Evolutionary conservation across 495 filamentous ascomycete species (phyloP).

Genomic region (Neurospora pannonica): DNA sequence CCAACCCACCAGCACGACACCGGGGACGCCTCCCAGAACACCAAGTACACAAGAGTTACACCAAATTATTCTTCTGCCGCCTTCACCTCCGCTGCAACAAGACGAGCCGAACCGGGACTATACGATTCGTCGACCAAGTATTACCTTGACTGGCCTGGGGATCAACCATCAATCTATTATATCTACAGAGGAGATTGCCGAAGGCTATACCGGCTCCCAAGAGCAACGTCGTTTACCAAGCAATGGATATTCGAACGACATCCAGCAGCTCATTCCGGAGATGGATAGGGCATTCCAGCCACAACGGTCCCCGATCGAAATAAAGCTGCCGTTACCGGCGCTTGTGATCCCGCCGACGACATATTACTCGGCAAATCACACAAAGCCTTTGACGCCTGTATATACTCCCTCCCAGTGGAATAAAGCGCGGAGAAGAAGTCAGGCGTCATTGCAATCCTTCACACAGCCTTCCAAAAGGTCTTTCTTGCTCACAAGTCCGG

Average conservation of each 20-base stretch:
- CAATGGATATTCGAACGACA: constrained; percentile 18
- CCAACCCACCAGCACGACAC: background rate
- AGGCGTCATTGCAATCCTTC: constrained; percentile 12
- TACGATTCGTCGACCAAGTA: background rate
- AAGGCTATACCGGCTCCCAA: background rate
- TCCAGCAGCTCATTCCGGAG: constrained; percentile 35
- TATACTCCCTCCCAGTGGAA: background rate
- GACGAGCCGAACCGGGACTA: constrained; percentile 1
- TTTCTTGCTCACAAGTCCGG: constrained; percentile 11
- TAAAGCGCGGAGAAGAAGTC: background rate
- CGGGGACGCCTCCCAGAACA: background rate
- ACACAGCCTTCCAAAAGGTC: constrained; percentile 15
- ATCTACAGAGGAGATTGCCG: background rate
- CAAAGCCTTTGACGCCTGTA: background rate
- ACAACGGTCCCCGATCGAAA: constrained; percentile 23
- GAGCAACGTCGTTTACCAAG: background rate
- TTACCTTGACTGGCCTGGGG: background rate
- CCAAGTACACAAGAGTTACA: background rate
- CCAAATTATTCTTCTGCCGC: constrained; percentile 2
- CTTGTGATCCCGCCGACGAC: constrained; percentile 1
- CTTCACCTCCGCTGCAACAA: constrained; percentile 9
- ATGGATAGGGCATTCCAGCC: constrained; percentile 36
- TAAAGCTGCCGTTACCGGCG: constrained; percentile 12
- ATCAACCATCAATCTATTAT: background rate
- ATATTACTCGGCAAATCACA: background rate